Base-by-base conservation (phyloP, 768 basidiomycete species). In the Naematelia aurantialba region DNA sequence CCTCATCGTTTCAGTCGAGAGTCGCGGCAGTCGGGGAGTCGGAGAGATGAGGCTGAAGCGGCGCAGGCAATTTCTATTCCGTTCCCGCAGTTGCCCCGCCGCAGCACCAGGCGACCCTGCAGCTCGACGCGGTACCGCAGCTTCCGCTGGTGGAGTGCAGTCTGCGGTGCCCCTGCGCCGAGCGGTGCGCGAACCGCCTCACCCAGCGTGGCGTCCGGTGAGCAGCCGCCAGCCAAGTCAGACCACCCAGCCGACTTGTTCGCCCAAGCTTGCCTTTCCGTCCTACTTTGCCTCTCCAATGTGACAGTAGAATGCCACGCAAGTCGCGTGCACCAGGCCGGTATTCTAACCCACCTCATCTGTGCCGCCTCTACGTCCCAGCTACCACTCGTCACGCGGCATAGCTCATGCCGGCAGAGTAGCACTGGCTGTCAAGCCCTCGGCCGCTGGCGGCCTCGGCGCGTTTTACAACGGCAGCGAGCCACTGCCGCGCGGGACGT, bases 141-240 rank as follows among this genome's bases (percentile, higher is more conserved):
- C 60, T 71, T 19, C 74, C 77, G 3, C 59, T 78, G 13, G 74
- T 76, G 24, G 77, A 78, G 58, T 78, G 77, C 55, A 59, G 67
- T 2, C 56, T 68, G 1, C 17, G 25, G 0, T 77, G 77, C 48
- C 19, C 51, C 1, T 78, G 77, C 50, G 31, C 13, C 1, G 26
- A n/a, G 12, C 22, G 13, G 17, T 78, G 76, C 57, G 25, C 59
- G 1, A 72, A 71, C 42, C 56, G 69, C 11, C 50, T 73, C 5
- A 70, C 73, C 1, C 77, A 77, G 51, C 57, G 52, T 13, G 68
- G 72, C 21, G 59, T 72, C 1, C 51, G 52, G 74, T 77, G 25
- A 55, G 70, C 56, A 49, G 4, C n/a, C n/a, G n/a, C n/a, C n/a
- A n/a, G n/a, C n/a, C n/a, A n/a, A n/a, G n/a, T n/a, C n/a, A n/a